Evolutionary conservation across 192 early-diverging fungal genomes (phyloP), one percentile per base, ranked within the genome.

Genomic region (Nowakowskiella sp.): DNA sequence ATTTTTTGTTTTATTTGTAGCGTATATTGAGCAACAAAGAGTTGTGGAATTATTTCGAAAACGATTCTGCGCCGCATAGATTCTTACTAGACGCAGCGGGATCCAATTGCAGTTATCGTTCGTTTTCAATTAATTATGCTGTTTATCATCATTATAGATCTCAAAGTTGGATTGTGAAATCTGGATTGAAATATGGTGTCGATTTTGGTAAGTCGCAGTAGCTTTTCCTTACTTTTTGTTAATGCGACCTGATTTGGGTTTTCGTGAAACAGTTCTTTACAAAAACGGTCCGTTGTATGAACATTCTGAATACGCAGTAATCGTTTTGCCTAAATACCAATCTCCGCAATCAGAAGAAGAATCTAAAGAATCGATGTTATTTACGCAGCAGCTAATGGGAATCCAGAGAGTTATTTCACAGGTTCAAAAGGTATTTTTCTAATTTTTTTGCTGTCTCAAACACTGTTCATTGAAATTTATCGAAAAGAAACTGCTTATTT

Each of bases 91-190:
- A 60, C 21, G 10, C 19, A 1, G 25, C 31, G 34, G 27, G 25
- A 31, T 28, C 22, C 16, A 47, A 19, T 29, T 1, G 16, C 44
- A 34, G 42, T 28, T 50, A 62, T 29, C 64, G 70, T n/a, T 55
- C 63, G 1, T 88, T 90, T 61, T 68, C 68, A 7, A 58, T 81
- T 1, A 62, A 68, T 27, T 91, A 92, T 62, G 82, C 80, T 1
- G 89, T 77, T 0, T 94, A 91, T 62, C 87, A 86, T 50, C 78
- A 89, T 62, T 94, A 86, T 59, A 72, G 87, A 5, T 78, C 81
- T 26, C 72, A 71, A 8, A 87, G 88, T 1, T 94, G 91, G 91
- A 78, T 89, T 6, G 87, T 88, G 2, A 78, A 78, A 60, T 72
- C 77, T 52, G 91, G 91, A 1, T 49, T 87, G 31, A 94, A 94